Evolutionary conservation across 2,329 filamentous ascomycete species (phyloP), one percentile per base, ranked within the genome.

Genomic region (Monosporascus sp.): DNA sequence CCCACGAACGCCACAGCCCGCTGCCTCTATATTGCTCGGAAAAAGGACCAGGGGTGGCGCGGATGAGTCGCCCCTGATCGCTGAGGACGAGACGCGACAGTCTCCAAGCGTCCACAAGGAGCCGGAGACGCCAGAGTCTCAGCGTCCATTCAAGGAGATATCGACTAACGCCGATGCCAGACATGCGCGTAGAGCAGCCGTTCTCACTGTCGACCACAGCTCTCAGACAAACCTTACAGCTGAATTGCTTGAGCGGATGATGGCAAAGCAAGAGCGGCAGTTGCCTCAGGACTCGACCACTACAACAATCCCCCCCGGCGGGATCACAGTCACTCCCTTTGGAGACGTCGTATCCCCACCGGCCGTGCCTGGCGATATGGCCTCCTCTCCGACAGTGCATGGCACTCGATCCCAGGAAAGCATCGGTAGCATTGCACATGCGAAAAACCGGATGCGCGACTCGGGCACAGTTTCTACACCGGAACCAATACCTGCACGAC

Each of bases 141-240:
- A 81, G 61, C 74, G 73, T 17, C 81, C 81, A 0, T 79, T 89
- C 62, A 81, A 76, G 65, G 81, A 86, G 62, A 76, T 87, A 14
- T 83, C 85, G n/a, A 73, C 74, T 51, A 88, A 88, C 63, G 70
- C 76, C 3, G 72, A 68, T 54, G 63, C 69, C 50, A 73, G 72
- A 20, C 63, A 71, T 24, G 48, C 59, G 7, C 75, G 73, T 53
- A 79, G 75, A 63, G 63, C 58, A 22, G 50, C 66, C 22, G 57
- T 73, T 41, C 69, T 73, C 51, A 87, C 79, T 56, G 74, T 78
- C 20, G 90, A 96, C 63, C 86, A 88, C 60, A 82, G 86, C 51
- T 87, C 88, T 15, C 93, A 97, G 72, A 97, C 92, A 24, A 79
- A 87, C 40, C 76, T 97, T 31, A 95, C 91, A n/a, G 82, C 89